Evolutionary conservation across 1,284 basidiomycete genomes (phyloP).

Genomic region (Cryptococcus wingfieldii): DNA sequence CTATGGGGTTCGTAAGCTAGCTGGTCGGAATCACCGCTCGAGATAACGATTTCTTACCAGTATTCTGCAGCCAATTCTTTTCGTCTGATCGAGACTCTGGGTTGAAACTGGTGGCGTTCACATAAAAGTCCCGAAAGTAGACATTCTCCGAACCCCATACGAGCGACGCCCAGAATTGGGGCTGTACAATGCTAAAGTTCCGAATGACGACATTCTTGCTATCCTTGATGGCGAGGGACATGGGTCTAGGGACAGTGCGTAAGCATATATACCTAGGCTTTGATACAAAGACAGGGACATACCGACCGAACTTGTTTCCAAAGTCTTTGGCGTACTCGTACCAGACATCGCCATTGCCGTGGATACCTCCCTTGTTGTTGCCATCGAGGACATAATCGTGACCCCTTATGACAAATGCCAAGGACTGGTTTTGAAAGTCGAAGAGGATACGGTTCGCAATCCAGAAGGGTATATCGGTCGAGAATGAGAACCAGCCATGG

Average conservation of each 20-base stretch:
- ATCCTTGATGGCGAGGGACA: constrained; percentile 58
- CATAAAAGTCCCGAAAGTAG: constrained; percentile 50
- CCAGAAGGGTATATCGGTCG: constrained; percentile 61
- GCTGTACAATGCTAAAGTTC: constrained; percentile 58
- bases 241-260: constrained; percentile 50
- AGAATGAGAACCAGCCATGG: constrained; percentile 58
- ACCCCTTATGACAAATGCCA: constrained; percentile 63
- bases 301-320: constrained; percentile 53
- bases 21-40: background rate
- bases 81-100: constrained; percentile 34
- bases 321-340: constrained; percentile 54
- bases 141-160: constrained; percentile 57
- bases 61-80: constrained; percentile 58
- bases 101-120: constrained; percentile 63
- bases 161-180: constrained; percentile 64
- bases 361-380: constrained; percentile 59
- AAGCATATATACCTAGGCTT: background rate
- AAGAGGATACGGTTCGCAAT: constrained; percentile 57
- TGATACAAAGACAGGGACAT: constrained; percentile 33
- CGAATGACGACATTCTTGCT: constrained; percentile 53
- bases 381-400: constrained; percentile 59
- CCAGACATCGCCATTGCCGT: constrained; percentile 61
- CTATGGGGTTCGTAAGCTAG: constrained; percentile 19
- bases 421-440: constrained; percentile 59
- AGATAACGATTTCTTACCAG: background rate